A percentile compares a stretch with the other conserved stretches of the same genome.
phyloP scores from a whole-genome alignment of 306 rosid genomes.

The Casuarina equisetifolia region DNA sequence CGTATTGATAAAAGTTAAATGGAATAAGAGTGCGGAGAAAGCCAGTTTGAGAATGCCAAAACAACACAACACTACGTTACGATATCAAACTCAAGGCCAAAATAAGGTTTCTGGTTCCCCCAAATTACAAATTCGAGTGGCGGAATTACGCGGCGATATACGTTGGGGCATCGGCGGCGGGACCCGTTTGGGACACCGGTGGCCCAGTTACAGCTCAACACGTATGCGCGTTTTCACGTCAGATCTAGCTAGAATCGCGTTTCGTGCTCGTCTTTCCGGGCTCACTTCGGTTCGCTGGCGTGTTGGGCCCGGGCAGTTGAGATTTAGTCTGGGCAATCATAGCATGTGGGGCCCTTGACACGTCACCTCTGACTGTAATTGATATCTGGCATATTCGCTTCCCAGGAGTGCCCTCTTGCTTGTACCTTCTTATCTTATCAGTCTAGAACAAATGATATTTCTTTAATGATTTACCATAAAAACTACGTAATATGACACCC shows the following conservation, averaged over 20 bases:
- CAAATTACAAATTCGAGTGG: neutral
- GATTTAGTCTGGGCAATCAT: neutral
- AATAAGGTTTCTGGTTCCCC: neutral
- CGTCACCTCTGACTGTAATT: neutral
- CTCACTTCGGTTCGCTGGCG: neutral
- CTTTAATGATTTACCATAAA: too few relatives aligned
- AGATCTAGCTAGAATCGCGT: too few relatives aligned
- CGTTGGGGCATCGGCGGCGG: neutral
- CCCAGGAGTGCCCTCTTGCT: neutral
- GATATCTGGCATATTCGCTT: neutral
- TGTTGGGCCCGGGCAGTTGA: neutral
- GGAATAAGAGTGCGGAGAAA: too few relatives aligned
- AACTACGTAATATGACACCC: too few relatives aligned
- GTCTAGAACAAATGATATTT: too few relatives aligned
- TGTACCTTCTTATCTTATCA: too few relatives aligned
- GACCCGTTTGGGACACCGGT: neutral
- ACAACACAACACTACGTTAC: too few relatives aligned
- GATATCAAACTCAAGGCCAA: too few relatives aligned
- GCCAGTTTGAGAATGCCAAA: too few relatives aligned
- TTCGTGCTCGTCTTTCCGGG: neutral
- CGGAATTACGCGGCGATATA: neutral
- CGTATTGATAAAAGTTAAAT: too few relatives aligned
- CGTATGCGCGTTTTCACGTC: neutral
- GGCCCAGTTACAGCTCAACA: neutral
- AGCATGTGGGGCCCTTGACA: neutral